Base-by-base conservation (phyloP, 2,329 filamentous ascomycete genomes). In the Fusarium tupiense region DNA sequence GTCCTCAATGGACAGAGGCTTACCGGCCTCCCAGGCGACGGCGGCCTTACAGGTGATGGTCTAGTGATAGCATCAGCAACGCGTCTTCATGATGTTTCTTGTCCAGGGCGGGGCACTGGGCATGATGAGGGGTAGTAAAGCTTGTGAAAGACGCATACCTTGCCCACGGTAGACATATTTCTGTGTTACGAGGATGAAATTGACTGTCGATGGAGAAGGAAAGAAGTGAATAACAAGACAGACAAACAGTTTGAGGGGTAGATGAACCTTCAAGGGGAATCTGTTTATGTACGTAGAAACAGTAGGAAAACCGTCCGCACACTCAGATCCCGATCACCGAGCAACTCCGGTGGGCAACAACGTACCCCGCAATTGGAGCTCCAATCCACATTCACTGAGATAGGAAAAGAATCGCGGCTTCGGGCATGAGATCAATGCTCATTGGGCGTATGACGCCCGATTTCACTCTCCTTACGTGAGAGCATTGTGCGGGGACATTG, bases 31-130 rank as follows among this genome's bases (percentile, higher is more conserved):
- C 96, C 96, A 99, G 83, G 96, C 96, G 74, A 99, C 93, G 80
- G 96, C 96, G 77, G 96, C 96, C 92, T 96, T 96, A 91, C 95
- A 98, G 80, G 92, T 97, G 83, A 98, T 98, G 80, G 94, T 94
- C 94, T 98, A 37, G 79, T 53, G 54, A 59, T 62, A 54, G 58
- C 17, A 71, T 80, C 64, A 80, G 56, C 38, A 66, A 64, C 35
- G 46, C 50, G 40, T 63, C 62, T 47, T 68, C 44, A 54, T 64
- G 56, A 72, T 63, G 41, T 41, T 67, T 58, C 69, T 29, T 33
- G 56, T 47, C 37, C 17, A 63, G 69, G 78, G 77, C 72, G 78
- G 78, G 78, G 77, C 69, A 73, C 47, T 31, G 37, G 61, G 37
- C 31, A 53, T 38, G 35, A 65, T 75, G 71, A 69, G 70, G 74